phyloP scores from a whole-genome alignment of 2,329 filamentous ascomycete genomes.

The Helotiales sp. region DNA sequence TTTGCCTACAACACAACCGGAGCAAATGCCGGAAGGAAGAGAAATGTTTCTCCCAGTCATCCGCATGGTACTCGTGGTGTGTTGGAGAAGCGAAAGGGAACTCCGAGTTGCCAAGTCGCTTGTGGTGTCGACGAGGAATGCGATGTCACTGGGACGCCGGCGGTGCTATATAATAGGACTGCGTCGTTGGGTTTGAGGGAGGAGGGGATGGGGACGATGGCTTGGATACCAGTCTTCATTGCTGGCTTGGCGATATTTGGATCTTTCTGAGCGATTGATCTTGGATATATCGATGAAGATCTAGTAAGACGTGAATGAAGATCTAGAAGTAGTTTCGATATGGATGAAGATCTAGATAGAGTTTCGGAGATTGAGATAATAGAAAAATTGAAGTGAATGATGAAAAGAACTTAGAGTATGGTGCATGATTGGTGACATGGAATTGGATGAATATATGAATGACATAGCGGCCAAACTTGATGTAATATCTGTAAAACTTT shows the following conservation, averaged over 20 bases:
- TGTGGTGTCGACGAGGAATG: constrained; percentile 31
- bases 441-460: background rate
- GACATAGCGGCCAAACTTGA: background rate
- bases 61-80: constrained; percentile 7
- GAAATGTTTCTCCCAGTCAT: too few relatives aligned
- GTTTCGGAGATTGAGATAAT: background rate
- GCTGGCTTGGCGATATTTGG: constrained; percentile 16
- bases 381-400: background rate
- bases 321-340: background rate
- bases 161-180: constrained; percentile 28
- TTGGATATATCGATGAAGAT: background rate
- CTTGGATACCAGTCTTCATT: constrained; percentile 22
- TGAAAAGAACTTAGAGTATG: background rate
- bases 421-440: background rate
- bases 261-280: constrained; percentile 6
- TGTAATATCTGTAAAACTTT: too few relatives aligned
- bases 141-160: constrained; percentile 28
- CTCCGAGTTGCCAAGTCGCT: constrained; percentile 28
- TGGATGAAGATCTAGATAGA: background rate
- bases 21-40: constrained; percentile 14
- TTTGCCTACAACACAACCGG: constrained; percentile 33
- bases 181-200: constrained; percentile 12
- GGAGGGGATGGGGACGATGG: constrained; percentile 15
- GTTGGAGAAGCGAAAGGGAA: constrained; percentile 25
- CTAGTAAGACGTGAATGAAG: too few relatives aligned